phyloP scores from a whole-genome alignment of 192 early-diverging fungal species.

The Podila horticola region DNA sequence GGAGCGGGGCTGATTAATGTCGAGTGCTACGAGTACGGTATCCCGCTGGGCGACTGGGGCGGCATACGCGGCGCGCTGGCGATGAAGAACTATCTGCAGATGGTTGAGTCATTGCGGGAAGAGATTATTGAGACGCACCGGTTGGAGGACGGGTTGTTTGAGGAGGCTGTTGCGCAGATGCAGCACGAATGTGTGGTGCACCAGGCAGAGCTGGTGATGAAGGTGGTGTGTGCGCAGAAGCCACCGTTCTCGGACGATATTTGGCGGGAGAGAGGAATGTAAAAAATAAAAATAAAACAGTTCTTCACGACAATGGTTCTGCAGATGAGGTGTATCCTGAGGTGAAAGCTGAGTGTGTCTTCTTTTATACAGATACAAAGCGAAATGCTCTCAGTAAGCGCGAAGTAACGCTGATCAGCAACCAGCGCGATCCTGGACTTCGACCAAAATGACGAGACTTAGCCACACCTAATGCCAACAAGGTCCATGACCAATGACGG shows the following conservation, averaged over 20 bases:
- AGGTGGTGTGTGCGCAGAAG: slow-evolving; percentile 47
- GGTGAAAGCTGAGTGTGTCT: no score
- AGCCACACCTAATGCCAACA: no score
- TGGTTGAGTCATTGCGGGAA: slow-evolving; percentile 30
- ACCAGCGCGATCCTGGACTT: no score
- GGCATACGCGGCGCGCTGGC: slow-evolving; percentile 20
- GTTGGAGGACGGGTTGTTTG: slow-evolving; percentile 38
- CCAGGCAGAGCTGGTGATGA: slow-evolving; percentile 36
- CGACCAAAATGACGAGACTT: no score
- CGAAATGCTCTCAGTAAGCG: no score
- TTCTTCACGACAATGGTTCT: no score
- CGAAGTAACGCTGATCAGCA: no score
- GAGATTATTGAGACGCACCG: slow-evolving; percentile 44
- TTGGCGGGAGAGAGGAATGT: slow-evolving; percentile 14
- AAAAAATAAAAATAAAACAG: no score
- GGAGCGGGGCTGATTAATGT: slow-evolving; percentile 46
- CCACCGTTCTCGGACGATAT: slow-evolving; percentile 42
- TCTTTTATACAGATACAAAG: no score
- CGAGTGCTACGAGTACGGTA: slow-evolving; percentile 46
- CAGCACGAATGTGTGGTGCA: slow-evolving; percentile 13
- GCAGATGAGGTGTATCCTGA: no score
- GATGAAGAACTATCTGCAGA: slow-evolving; percentile 31
- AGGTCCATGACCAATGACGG: no score
- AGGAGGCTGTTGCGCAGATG: slow-evolving; percentile 35
- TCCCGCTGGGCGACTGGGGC: slow-evolving; percentile 44